These are phyloP conservation scores for Iodosphaeria phyllophila DNA, from an alignment of 2,329 filamentous ascomycete genomes.

Conservation along the genomic window DNA sequence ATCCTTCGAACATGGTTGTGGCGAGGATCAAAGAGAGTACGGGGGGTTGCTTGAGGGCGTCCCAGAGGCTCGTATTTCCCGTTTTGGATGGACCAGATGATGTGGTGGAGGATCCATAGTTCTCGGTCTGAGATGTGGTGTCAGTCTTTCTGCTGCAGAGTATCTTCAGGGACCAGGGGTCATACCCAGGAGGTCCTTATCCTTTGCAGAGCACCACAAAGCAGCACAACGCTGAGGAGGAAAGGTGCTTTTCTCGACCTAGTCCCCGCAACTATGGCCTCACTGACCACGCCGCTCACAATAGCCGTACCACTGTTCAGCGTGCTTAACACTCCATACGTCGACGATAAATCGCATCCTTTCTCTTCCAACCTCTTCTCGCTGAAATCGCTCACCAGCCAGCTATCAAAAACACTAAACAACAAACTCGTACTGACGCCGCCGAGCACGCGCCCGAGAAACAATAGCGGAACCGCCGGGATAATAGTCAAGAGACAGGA, in stretches of 20 bases:
- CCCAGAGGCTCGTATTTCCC: conserved; percentile 6
- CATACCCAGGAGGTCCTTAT: conserved; percentile 30
- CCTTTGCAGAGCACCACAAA: conserved; percentile 22
- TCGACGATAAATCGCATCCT: conserved; percentile 14
- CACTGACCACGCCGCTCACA: conserved; percentile 28
- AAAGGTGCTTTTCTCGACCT: conserved; percentile 34
- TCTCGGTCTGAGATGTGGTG: conserved; percentile 7
- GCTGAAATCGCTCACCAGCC: conserved; percentile 39
- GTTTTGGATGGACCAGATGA: conserved; percentile 3
- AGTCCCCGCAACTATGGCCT: conserved; percentile 26
- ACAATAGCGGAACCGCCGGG: conserved; percentile 22
- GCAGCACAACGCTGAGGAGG: conserved; percentile 21
- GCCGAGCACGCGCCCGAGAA: conserved; percentile 32
- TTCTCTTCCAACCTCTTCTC: conserved; percentile 22
- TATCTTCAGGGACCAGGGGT: conserved; percentile 1
- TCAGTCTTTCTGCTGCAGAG: neutral
- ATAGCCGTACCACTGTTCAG: conserved; percentile 38
- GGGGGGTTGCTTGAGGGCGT: conserved; percentile 20
- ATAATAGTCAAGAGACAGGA: conserved; percentile 33
- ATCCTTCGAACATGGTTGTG: conserved; percentile 39
- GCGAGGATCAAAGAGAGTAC: conserved; percentile 31
- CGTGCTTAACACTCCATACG: conserved; percentile 33
- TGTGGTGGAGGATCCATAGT: conserved; percentile 6
- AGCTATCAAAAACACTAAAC: conserved; percentile 39
- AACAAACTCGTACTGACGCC: conserved; percentile 37